Base-by-base conservation (phyloP, 2,329 filamentous ascomycete species). In the Aspergillus amoenus region DNA sequence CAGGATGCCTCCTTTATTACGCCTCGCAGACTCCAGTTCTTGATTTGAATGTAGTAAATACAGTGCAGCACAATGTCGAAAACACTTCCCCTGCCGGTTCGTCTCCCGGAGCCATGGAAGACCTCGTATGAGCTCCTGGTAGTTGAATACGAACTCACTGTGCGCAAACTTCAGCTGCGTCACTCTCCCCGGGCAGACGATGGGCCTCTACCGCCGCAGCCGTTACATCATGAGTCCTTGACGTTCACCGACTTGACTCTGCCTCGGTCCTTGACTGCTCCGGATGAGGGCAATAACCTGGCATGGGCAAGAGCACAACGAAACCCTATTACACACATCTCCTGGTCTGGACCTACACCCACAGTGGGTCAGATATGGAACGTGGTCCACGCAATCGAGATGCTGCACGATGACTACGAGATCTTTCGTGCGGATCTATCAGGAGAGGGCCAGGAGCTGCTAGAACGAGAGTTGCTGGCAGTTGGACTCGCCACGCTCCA, bases 401-500 rank as follows among this genome's bases (percentile, higher is more conserved):
- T 68, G 2, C 56, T 70, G 27, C 64, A 62, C 24, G 67, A 69
- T 8, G 64, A 67, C 1, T 61, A 67, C 15, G 74, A 76, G 56
- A 56, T 66, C 11, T 73, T 76, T 55, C 66, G 73, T 18, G 64
- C 72, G 2, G 63, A 63, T 7, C 64, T 77, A 2, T 47, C 56
- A 5, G 74, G 74, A 3, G 17, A 53, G 12, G 61, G 65, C 3
- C 66, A 64, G 6, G 66, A 68, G 2, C 17, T 65, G 2, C 49
- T 75, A 15, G 60, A 60, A 8, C 54, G 60, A 4, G 70, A 76
- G 49, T 57, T 76, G 7, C 63, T 69, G 17, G 60, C 68, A 5
- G 69, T 70, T n/a, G 78, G 78, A 15, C 69, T 82, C 4, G 79
- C 76, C 4, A 71, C 75, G 12, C 63, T 72, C 27, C 79, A 82